A percentile compares a stretch with the other conserved stretches of the same genome.
Conservation (phyloP, 2,329 filamentous ascomycete genomes). For the Aspergillus luchuensis region DNA sequence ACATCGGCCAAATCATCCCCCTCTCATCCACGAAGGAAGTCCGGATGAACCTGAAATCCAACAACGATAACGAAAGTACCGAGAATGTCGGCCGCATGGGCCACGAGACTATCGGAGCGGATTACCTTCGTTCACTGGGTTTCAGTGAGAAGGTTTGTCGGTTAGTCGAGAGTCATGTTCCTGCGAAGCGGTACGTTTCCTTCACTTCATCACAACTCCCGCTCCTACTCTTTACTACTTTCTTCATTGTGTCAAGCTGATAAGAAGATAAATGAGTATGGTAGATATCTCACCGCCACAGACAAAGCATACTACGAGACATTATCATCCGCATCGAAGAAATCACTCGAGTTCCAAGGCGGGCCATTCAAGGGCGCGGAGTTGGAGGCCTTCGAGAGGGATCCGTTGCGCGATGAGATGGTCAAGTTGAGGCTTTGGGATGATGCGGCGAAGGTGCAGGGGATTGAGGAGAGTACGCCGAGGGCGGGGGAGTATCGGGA, state of each 20-base stretch:
- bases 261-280: not conserved
- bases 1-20: slow-evolving; percentile 48
- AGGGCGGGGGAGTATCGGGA: slow-evolving; percentile 29
- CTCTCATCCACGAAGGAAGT: slow-evolving; percentile 31
- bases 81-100: slow-evolving; percentile 41
- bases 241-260: not conserved
- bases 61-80: slow-evolving; percentile 15
- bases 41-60: slow-evolving; percentile 28
- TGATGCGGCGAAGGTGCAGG: slow-evolving; percentile 40
- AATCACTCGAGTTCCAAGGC: slow-evolving; percentile 42
- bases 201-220: too few relatives aligned
- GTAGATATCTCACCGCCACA: slow-evolving; percentile 41
- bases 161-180: slow-evolving; percentile 44
- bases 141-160: slow-evolving; percentile 41
- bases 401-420: slow-evolving; percentile 40
- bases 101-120: slow-evolving; percentile 43
- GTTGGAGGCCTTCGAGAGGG: slow-evolving; percentile 31
- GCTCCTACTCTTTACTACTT: not conserved
- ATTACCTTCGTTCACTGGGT: slow-evolving; percentile 36
- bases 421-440: slow-evolving; percentile 42
- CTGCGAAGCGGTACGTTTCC: slow-evolving; percentile 34
- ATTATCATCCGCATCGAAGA: slow-evolving; percentile 41
- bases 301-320: slow-evolving; percentile 37
- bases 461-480: slow-evolving; percentile 29
- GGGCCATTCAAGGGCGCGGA: slow-evolving; percentile 37